Evolutionary conservation across 225 moss, liverwort and hornwort species (phyloP).

Genomic region (Polytrichum commune): DNA sequence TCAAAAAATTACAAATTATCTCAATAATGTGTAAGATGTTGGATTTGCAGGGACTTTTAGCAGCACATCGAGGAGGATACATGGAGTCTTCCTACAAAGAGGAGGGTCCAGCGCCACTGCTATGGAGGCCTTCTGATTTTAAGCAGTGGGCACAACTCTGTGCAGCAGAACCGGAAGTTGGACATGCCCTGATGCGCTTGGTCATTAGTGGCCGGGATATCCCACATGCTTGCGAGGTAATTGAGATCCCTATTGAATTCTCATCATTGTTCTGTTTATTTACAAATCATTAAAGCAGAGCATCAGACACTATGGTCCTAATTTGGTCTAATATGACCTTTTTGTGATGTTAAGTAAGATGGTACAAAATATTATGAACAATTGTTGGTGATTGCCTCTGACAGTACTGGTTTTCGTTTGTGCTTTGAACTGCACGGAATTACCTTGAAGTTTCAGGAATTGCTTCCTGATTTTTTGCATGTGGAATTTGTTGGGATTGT

Average conservation of each 20-base stretch:
- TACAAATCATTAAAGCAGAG: too few species aligned
- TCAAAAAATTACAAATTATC: slow-evolving; percentile 3
- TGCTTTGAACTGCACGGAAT: too few species aligned
- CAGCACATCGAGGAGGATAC: slow-evolving; percentile 96
- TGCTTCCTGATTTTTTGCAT: too few species aligned
- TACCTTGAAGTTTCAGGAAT: too few species aligned
- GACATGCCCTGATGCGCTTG: slow-evolving; percentile 94
- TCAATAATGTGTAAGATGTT: slow-evolving; percentile 4
- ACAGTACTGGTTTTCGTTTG: too few species aligned
- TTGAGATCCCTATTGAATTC: background rate
- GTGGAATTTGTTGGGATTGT: too few species aligned
- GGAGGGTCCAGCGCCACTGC: slow-evolving; percentile 94
- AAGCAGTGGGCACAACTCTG: slow-evolving; percentile 90
- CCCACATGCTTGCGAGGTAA: slow-evolving; percentile 94
- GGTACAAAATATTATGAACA: too few species aligned
- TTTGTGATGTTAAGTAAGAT: too few species aligned
- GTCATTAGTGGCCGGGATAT: slow-evolving; percentile 95
- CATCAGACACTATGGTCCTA: too few species aligned
- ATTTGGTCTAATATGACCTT: too few species aligned
- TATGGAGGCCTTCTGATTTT: slow-evolving; percentile 96
- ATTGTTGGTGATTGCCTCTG: background rate
- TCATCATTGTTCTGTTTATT: too few species aligned
- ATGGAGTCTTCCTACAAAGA: slow-evolving; percentile 77
- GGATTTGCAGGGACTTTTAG: slow-evolving; percentile 67
- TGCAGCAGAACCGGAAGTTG: slow-evolving; percentile 91